phyloP scores from a whole-genome alignment of 23 red algal species.

The Gracilaria domingensis region DNA sequence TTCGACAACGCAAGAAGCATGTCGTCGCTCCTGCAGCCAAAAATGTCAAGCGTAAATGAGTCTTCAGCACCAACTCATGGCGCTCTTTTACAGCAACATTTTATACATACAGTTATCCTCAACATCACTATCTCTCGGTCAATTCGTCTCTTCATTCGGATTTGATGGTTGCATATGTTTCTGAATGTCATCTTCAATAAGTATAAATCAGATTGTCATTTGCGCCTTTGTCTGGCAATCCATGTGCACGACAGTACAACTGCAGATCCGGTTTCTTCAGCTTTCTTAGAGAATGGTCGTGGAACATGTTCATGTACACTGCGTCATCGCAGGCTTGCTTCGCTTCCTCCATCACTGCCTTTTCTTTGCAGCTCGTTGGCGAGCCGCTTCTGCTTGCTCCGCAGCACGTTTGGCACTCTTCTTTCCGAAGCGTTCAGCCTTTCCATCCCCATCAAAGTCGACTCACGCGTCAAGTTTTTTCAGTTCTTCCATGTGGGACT shows the following conservation, averaged over 20 bases:
- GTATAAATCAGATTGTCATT: constrained; percentile 38
- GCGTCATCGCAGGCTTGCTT: constrained; percentile 35
- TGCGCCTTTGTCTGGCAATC: constrained; percentile 34
- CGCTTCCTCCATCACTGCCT: constrained; percentile 8
- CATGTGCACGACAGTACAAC: constrained; percentile 70
- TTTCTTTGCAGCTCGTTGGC: constrained; percentile 14
- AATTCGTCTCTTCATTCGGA: neutral
- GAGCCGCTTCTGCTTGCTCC: constrained; percentile 1
- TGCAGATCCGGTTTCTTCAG: constrained; percentile 36
- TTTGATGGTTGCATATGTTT: neutral
- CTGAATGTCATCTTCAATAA: constrained; percentile 45
- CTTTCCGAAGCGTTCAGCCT: constrained; percentile 41
- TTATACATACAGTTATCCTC: too few species aligned
- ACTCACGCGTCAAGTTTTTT: constrained; percentile 33
- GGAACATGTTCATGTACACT: neutral
- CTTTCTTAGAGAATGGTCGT: constrained; percentile 23
- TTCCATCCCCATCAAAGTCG: constrained; percentile 46
- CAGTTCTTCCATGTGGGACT: constrained; percentile 7
- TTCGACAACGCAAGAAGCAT: constrained; percentile 80
- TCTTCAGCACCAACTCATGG: neutral
- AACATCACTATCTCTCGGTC: too few species aligned
- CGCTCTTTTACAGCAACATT: neutral
- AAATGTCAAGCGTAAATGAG: constrained; percentile 43
- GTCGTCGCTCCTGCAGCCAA: constrained; percentile 31
- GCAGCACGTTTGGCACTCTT: constrained; percentile 38